These are phyloP conservation scores for Aspergillus sp. DNA, from an alignment of 2,329 filamentous ascomycete species.

Conservation along the genomic window DNA sequence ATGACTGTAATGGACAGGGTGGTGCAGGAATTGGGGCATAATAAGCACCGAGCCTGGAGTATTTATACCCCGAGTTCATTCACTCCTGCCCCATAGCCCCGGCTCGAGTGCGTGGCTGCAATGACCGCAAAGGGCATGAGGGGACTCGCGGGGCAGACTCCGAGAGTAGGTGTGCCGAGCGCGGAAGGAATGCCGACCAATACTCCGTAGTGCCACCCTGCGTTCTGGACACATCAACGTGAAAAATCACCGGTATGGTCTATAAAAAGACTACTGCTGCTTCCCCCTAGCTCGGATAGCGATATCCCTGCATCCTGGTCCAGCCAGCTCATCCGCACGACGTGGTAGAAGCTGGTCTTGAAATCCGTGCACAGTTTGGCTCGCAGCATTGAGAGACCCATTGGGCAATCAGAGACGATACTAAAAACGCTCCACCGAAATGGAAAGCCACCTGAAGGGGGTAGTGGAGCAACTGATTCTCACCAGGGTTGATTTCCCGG, in stretches of 20 bases:
- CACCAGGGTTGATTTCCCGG: too few species aligned
- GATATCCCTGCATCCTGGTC: background rate
- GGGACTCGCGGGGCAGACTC: conserved; percentile 10
- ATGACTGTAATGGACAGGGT: background rate
- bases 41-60: background rate
- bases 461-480: too few species aligned
- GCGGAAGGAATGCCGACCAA: conserved; percentile 6
- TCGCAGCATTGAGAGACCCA: background rate
- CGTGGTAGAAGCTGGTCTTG: too few species aligned
- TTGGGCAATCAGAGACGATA: background rate
- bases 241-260: background rate
- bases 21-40: background rate
- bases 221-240: background rate
- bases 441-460: too few species aligned
- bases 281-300: background rate
- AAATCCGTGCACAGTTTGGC: too few species aligned
- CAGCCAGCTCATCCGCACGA: background rate
- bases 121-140: conserved; percentile 4
- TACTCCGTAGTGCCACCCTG: background rate
- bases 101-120: conserved; percentile 4
- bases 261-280: background rate
- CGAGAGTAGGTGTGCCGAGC: conserved; percentile 4
- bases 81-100: background rate
- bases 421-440: too few species aligned
- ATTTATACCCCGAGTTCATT: background rate